Base-by-base conservation (phyloP, 2,329 filamentous ascomycete species). In the Neofusicoccum parvum region DNA sequence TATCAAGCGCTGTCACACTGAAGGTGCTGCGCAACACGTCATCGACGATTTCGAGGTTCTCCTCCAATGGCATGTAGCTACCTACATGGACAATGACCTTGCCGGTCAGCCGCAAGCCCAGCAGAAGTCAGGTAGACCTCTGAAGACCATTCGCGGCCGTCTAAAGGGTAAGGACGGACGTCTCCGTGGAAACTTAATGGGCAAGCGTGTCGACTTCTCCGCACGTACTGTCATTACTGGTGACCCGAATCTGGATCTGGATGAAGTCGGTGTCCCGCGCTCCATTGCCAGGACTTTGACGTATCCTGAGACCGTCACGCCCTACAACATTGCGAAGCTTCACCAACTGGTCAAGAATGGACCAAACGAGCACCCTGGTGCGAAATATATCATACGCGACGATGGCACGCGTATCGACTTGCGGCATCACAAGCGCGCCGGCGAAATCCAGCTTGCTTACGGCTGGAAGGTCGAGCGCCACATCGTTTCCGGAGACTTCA, bases 71-170 rank as follows among this genome's bases (percentile, higher is more conserved):
- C 96, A 99, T 74, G 94, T 99, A 67, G 96, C 96, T 49, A 99
- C 96, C 0, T 96, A 97, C 80, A 99, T 99, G 96, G 95, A 99
- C 80, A 99, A 99, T 73, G 94, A 99, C 77, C 97, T 98, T 79
- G 95, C 96, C 69, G 94, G 94, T 58, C 90, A 96, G 72, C 95
- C 95, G 2, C 93, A 95, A 72, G 94, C 95, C 2, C 84, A 98
- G 74, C 96, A 99, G 75, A 99, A 99, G 84, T 97, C 93, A 65
- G 96, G 96, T 54, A 89, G 96, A 74, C 94, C 96, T 0, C 91
- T 99, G 71, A 99, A 99, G 82, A 93, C 95, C 15, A 96, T 99
- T 70, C 92, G 96, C 72, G 93, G 93, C 67, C 94, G 95, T 80
- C 85, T 99, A 77, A 99, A 99, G 88, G 96, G 96, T 69, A 99